Conservation (phyloP, 495 filamentous ascomycete genomes). For the Neurospora terricola region DNA sequence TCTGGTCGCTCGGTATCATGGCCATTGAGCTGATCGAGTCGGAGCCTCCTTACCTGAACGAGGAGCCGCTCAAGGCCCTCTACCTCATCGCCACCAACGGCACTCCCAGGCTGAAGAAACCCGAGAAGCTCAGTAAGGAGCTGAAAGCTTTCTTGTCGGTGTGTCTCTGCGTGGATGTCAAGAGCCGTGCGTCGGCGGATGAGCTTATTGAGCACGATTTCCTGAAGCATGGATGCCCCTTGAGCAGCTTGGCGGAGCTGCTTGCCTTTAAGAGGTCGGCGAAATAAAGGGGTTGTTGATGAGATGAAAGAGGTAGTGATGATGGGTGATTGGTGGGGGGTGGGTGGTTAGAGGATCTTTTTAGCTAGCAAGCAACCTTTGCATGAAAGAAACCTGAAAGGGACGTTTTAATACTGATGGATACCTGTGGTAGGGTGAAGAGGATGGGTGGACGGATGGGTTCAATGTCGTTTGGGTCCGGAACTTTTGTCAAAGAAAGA, state of each 20-base stretch:
- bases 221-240: constrained; percentile 66
- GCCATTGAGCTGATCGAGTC: constrained; percentile 99
- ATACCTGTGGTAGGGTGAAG: background rate
- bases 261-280: constrained; percentile 61
- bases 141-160: constrained; percentile 92
- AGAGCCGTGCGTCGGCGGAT: constrained; percentile 80
- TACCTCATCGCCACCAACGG: constrained; percentile 98
- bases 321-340: background rate
- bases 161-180: constrained; percentile 92
- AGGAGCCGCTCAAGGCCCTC: constrained; percentile 92
- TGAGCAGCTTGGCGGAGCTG: constrained; percentile 72
- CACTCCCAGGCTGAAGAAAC: constrained; percentile 92
- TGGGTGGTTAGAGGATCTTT: background rate
- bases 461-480: background rate
- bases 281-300: constrained; percentile 25
- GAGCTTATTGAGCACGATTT: constrained; percentile 79
- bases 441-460: background rate
- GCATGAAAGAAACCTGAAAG: background rate
- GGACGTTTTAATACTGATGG: background rate
- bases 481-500: background rate
- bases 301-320: background rate
- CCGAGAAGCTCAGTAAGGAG: constrained; percentile 92
- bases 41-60: constrained; percentile 94
- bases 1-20: constrained; percentile 99
- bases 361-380: background rate